Evolutionary conservation across 106 monocot species (phyloP), one percentile per base, ranked within the genome.

Genomic region (Agapanthus africanus): DNA sequence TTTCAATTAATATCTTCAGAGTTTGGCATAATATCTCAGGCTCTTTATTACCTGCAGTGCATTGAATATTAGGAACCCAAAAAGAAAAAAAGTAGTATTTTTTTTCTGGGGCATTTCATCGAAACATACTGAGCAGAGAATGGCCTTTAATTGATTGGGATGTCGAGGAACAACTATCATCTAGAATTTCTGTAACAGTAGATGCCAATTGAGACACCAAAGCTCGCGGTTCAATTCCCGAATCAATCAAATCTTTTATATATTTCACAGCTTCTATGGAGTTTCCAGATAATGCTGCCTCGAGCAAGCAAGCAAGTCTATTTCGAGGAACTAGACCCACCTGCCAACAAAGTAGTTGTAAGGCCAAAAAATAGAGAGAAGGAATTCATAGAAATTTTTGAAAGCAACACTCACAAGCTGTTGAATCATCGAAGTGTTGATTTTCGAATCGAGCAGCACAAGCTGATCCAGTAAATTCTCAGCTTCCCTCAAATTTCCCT

Each of bases 401-500:
- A 59, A 52, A 32, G 13, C 13, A 59, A 40, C 51, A 74, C 74
- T 33, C 21, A 74, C 74, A 67, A 74, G 54, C 30, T 74, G 30
- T 59, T 74, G 67, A 61, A 74, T 65, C 22, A 50, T 31, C 23
- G 54, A 40, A 57, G 67, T 36, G 7, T 66, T 54, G 27, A 74
- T 74, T 37, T 28, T 59, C 18, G 26, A 32, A 11, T 67, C 40
- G 9, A 74, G 46, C 11, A 74, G 74, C 19, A 32, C 67, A 36
- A 74, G 56, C 41, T 74, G 74, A 54, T 74, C 67, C 15, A 74
- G 59, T 41, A 74, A 57, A 54, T 44, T 74, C 40, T 74, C 74
- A 44, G 74, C 74, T 59, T 74, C 74, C 41, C 67, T 38, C 2
- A 74, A 27, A 39, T 54, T 57, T 11, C 67, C 74, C 2, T 74